Evolutionary conservation across 1,284 basidiomycete genomes (phyloP).

Genomic region (Microbotryomycetes sp.): DNA sequence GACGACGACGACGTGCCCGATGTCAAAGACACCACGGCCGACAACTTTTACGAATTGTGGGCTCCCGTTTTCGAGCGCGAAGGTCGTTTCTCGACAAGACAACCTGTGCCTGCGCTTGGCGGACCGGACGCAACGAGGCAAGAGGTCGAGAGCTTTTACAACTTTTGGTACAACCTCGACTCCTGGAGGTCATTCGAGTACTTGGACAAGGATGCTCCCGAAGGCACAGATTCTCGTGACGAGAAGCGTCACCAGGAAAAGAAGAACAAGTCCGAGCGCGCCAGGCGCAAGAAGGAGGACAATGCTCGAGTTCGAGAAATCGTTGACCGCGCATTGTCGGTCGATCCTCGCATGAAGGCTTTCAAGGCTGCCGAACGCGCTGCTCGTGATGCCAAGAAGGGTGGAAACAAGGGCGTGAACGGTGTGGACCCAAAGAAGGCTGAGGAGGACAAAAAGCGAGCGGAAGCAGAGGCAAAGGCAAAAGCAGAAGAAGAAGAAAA

Average conservation of each 20-base stretch:
- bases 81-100: conserved; percentile 74
- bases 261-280: conserved; percentile 97
- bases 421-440: conserved; percentile 52
- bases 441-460: conserved; percentile 74
- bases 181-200: conserved; percentile 98
- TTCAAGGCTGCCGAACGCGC: conserved; percentile 97
- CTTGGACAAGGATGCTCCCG: conserved; percentile 96
- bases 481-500: conserved; percentile 28
- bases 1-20: conserved; percentile 67
- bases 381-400: conserved; percentile 85
- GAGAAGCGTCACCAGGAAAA: conserved; percentile 99
- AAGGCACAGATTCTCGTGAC: conserved; percentile 93
- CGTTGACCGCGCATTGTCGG: conserved; percentile 75
- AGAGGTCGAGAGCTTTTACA: conserved; percentile 87
- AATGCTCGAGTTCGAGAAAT: conserved; percentile 79
- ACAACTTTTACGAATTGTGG: conserved; percentile 57
- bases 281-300: conserved; percentile 95
- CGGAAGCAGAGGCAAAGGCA: conserved; percentile 50
- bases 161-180: conserved; percentile 99
- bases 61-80: conserved; percentile 82
- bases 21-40: conserved; percentile 54
- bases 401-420: conserved; percentile 44
- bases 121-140: conserved; percentile 64
- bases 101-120: conserved; percentile 82
- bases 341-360: conserved; percentile 93